These are phyloP conservation scores for Fallopia convolvulus DNA, from an alignment of 148 eudicot species.

Conservation along the genomic window DNA sequence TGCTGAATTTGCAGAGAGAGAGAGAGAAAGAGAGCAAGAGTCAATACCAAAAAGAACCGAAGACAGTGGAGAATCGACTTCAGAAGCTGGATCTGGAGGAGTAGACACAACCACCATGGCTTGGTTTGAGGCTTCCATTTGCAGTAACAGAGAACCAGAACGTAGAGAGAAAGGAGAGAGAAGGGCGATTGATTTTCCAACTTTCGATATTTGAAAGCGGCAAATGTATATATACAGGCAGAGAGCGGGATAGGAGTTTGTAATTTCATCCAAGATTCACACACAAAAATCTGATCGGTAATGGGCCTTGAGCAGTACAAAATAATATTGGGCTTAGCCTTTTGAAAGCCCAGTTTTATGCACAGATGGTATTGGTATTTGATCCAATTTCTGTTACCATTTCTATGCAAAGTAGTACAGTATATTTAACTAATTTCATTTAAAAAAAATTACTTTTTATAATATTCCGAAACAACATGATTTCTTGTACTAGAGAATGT, in stretches of 20 bases:
- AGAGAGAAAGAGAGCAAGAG: constrained; percentile 17
- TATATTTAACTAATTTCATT: no score
- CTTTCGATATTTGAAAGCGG: neutral
- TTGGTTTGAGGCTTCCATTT: constrained; percentile 21
- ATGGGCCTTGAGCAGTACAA: neutral
- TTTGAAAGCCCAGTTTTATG: neutral
- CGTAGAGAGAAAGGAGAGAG: constrained; percentile 18
- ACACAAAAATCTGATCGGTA: neutral
- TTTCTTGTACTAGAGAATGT: no score
- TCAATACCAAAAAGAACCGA: constrained; percentile 42
- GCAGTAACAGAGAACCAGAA: neutral
- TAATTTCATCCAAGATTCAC: neutral
- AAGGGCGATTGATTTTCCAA: neutral
- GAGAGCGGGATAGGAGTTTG: neutral
- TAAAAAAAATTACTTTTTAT: no score
- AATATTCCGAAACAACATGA: no score
- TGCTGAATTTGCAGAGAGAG: neutral
- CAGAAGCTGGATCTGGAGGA: constrained; percentile 20
- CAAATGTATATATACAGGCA: neutral
- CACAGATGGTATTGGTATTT: neutral
- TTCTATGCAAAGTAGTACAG: neutral
- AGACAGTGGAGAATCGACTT: constrained; percentile 45
- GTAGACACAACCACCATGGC: constrained; percentile 36
- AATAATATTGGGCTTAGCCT: neutral
- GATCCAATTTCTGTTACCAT: neutral